Base-by-base conservation (phyloP, 768 basidiomycete species). In the Collybiopsis confluens region DNA sequence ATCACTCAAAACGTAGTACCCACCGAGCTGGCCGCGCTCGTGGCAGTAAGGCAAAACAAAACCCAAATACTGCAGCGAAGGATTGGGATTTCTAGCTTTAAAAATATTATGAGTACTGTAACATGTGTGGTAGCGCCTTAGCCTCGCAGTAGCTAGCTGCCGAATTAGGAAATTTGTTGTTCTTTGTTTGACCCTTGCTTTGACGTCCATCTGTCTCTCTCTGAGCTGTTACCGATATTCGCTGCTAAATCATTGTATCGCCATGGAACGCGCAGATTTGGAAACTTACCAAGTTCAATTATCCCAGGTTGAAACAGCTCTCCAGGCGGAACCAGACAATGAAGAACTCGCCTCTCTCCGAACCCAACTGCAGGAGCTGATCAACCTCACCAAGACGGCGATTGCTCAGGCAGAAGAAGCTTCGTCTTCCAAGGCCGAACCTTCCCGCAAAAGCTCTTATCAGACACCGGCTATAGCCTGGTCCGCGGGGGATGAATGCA, bases 251-350 rank as follows among this genome's bases (percentile, higher is more conserved):
- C 28, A 28, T 30, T 40, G n/a, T 16, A 45, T 42, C 37, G 44
- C 54, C 24, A 80, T 81, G 78, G 78, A 90, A 66, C 83, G 81
- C 62, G 74, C 80, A 55, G 92, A 93, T 68, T 81, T 94, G 55
- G 92, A 94, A 69, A 90, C 89, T 1, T 93, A 92, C 65, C 88
- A 93, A 73, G 88, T 88, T 10, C 90, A 92, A 65, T 85, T 92
- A 55, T 83, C 86, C n/a, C 90, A 93, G 66, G 91, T 94, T 56
- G 89, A 93, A 67, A 70, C 82, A 52, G 87, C 90, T 18, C 83
- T 95, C 44, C 74, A 81, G 45, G 68, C 82, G 38, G 92, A 94
- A 64, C 88, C 90, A 4, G 73, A 74, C 61, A 93, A 91, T 65
- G 61, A 71, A 51, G 90, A 89, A 68, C 83, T 93, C 44, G 69